phyloP scores from a whole-genome alignment of 805 yeast genomes.

The Metschnikowia sp. region DNA sequence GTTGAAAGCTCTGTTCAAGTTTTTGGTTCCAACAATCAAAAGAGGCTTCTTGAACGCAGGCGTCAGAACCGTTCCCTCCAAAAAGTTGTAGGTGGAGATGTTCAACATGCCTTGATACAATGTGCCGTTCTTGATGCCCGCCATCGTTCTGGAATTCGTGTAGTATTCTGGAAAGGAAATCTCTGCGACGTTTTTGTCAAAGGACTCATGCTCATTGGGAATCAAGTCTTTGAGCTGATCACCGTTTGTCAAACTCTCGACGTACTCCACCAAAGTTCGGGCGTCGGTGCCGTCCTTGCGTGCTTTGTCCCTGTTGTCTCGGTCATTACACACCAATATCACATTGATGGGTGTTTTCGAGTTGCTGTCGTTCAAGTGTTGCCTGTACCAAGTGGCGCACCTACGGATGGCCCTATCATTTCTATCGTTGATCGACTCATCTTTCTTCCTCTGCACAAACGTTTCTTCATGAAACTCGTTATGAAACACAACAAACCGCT shows the following conservation, averaged over 20 bases:
- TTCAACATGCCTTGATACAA: slow-evolving; percentile 80
- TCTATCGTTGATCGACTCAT: slow-evolving; percentile 81
- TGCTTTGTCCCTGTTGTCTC: slow-evolving; percentile 59
- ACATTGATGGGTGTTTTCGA: slow-evolving; percentile 40
- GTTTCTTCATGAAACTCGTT: slow-evolving; percentile 83
- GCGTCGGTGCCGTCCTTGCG: slow-evolving; percentile 50
- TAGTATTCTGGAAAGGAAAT: slow-evolving; percentile 74
- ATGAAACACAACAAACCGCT: slow-evolving; percentile 87
- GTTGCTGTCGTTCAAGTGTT: slow-evolving; percentile 50
- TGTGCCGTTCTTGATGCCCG: slow-evolving; percentile 85
- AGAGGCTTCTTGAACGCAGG: slow-evolving; percentile 77
- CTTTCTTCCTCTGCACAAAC: slow-evolving; percentile 54
- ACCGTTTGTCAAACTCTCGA: slow-evolving; percentile 64
- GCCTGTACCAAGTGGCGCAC: slow-evolving; percentile 66
- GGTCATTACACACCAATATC: slow-evolving; percentile 75
- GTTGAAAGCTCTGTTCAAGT: slow-evolving; percentile 85
- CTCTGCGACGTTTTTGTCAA: slow-evolving; percentile 42
- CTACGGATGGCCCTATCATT: slow-evolving; percentile 87
- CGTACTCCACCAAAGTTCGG: slow-evolving; percentile 62
- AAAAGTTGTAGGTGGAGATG: slow-evolving; percentile 79
- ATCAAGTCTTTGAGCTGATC: slow-evolving; percentile 75
- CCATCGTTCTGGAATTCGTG: slow-evolving; percentile 77
- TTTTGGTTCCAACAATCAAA: slow-evolving; percentile 75
- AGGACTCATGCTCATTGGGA: slow-evolving; percentile 52
- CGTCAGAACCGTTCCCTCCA: slow-evolving; percentile 79